phyloP scores from a whole-genome alignment of 495 filamentous ascomycete species.

The Aspergillus taichungensis region DNA sequence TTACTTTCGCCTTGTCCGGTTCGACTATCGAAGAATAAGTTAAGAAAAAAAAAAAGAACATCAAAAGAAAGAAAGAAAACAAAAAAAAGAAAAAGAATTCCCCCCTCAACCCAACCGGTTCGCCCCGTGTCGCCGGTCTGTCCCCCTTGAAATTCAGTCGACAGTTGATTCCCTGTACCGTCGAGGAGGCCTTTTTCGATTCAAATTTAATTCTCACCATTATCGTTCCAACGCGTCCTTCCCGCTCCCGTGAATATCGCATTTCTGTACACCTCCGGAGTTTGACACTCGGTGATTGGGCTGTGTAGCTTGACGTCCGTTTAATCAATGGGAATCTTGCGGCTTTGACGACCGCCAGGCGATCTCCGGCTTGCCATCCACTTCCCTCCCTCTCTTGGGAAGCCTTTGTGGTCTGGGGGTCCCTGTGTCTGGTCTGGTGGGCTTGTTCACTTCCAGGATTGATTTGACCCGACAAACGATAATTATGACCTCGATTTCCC shows the following conservation, averaged over 20 bases:
- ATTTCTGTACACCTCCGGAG: neutral
- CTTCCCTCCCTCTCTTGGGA: slow-evolving; percentile 10
- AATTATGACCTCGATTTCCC: slow-evolving; percentile 36
- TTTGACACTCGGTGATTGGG: slow-evolving; percentile 4
- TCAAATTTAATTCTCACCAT: slow-evolving; percentile 1
- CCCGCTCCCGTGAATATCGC: neutral
- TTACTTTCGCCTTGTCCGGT: slow-evolving; percentile 4
- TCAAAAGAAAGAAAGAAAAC: neutral
- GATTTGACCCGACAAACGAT: slow-evolving; percentile 8
- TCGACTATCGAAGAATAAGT: slow-evolving; percentile 5
- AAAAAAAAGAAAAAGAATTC: too few relatives aligned
- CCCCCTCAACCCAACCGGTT: neutral
- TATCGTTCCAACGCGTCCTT: neutral
- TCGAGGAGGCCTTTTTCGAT: neutral
- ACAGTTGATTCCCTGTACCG: neutral
- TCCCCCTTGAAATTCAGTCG: neutral
- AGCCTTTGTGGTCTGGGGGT: slow-evolving; percentile 37
- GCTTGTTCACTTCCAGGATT: slow-evolving; percentile 7
- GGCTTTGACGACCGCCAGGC: slow-evolving; percentile 37
- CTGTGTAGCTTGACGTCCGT: slow-evolving; percentile 22
- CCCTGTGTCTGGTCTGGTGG: slow-evolving; percentile 14
- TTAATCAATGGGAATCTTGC: slow-evolving; percentile 29
- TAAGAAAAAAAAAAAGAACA: neutral
- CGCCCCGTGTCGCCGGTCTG: neutral
- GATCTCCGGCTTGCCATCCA: slow-evolving; percentile 27